phyloP scores from a whole-genome alignment of 129 eudicot genomes.

The Escallonia rubra region DNA sequence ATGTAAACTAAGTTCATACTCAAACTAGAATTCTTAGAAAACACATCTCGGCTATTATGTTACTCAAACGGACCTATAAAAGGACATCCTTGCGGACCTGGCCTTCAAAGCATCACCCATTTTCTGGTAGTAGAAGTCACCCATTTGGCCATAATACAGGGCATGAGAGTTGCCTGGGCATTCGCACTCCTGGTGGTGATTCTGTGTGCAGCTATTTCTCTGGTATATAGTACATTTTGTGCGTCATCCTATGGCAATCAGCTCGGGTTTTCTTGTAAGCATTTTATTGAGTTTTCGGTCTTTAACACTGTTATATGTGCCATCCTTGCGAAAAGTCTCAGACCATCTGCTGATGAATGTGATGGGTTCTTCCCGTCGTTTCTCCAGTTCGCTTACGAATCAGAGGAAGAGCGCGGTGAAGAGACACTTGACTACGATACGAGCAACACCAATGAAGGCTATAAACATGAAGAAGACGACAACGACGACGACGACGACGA shows the following conservation, averaged over 20 bases:
- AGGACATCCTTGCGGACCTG: too few species aligned
- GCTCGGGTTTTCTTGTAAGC: not conserved
- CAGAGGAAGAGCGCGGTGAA: too few species aligned
- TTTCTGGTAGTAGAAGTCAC: too few species aligned
- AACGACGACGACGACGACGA: not conserved
- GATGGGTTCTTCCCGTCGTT: not conserved
- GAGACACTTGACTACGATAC: too few species aligned
- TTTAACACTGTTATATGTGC: slow-evolving; percentile 6
- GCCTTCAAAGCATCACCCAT: too few species aligned
- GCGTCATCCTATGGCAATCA: not conserved
- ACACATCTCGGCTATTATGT: too few species aligned
- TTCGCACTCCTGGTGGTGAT: not conserved
- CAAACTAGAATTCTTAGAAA: too few species aligned
- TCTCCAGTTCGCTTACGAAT: not conserved
- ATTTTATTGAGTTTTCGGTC: slow-evolving; percentile 6
- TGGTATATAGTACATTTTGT: not conserved
- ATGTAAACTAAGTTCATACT: too few species aligned
- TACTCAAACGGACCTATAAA: too few species aligned
- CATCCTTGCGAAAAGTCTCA: not conserved
- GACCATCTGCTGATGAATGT: slow-evolving; percentile 4
- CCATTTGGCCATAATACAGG: not conserved
- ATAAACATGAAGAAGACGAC: not conserved
- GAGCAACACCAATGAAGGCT: not conserved
- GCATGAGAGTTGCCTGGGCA: slow-evolving; percentile 9
- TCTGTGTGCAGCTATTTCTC: not conserved